These are phyloP conservation scores for Colletotrichum caudatum DNA, from an alignment of 2,329 filamentous ascomycete species.

Conservation along the genomic window DNA sequence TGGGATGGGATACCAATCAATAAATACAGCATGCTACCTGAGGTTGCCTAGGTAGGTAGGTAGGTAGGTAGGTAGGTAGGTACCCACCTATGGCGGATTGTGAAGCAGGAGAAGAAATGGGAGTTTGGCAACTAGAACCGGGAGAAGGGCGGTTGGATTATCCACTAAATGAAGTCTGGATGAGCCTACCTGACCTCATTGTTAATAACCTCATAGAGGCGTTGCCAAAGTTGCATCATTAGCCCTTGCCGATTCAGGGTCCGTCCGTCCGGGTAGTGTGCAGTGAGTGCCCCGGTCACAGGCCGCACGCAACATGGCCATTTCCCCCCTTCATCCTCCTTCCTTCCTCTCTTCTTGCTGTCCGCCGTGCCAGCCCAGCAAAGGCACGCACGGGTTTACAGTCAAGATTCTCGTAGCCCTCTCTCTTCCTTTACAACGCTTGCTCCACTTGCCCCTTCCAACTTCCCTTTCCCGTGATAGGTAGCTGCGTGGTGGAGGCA, in stretches of 20 bases:
- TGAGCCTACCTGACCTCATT: constrained; percentile 32
- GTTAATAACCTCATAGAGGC: constrained; percentile 12
- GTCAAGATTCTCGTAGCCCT: background rate
- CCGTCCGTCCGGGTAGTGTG: background rate
- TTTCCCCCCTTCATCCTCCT: too few relatives aligned
- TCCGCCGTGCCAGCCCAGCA: background rate
- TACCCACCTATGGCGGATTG: background rate
- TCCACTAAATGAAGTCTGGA: constrained; percentile 20
- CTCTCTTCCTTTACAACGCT: background rate
- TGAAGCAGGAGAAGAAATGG: background rate
- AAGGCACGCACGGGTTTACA: background rate
- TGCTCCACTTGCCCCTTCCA: background rate
- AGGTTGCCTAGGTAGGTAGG: background rate
- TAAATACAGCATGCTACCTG: background rate
- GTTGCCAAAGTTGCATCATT: constrained; percentile 26
- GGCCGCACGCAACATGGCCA: background rate
- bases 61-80: too few relatives aligned
- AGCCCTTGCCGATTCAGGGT: constrained; percentile 6
- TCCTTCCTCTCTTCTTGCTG: background rate
- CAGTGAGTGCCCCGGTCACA: constrained; percentile 4
- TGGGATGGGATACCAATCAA: constrained; percentile 25
- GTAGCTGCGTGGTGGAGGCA: constrained; percentile 7
- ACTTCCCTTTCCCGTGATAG: background rate
- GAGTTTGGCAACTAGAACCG: constrained; percentile 10
- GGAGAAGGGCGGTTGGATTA: constrained; percentile 14